Evolutionary conservation across 371 early-diverging fungal species (phyloP).

Genomic region (Rhizopus arrhizus): DNA sequence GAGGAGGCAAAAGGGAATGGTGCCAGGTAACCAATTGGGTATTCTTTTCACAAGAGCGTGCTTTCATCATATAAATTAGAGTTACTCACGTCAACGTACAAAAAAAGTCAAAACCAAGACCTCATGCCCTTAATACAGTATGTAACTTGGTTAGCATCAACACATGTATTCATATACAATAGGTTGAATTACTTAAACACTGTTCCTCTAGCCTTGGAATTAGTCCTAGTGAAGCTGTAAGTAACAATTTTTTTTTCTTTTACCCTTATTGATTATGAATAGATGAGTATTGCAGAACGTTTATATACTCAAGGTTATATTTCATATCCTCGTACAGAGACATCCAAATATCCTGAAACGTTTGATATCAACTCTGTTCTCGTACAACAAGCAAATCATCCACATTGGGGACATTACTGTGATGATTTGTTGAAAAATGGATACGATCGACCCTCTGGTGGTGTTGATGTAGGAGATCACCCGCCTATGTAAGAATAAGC

Average conservation of each 20-base stretch:
- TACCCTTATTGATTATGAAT: neutral
- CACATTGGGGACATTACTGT: slow-evolving; percentile 47
- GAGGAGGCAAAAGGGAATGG: slow-evolving; percentile 27
- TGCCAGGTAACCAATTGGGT: slow-evolving; percentile 31
- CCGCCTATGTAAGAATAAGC: slow-evolving; percentile 41
- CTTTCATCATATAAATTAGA: slow-evolving; percentile 17
- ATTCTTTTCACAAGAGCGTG: neutral
- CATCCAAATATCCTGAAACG: slow-evolving; percentile 60
- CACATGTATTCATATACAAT: neutral
- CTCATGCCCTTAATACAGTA: slow-evolving; percentile 58
- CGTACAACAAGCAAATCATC: slow-evolving; percentile 40
- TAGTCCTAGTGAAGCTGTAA: slow-evolving; percentile 53
- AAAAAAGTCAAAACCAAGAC: slow-evolving; percentile 43
- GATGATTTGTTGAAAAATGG: slow-evolving; percentile 35
- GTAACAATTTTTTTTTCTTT: neutral
- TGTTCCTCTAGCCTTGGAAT: slow-evolving; percentile 52
- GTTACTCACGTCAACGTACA: slow-evolving; percentile 38
- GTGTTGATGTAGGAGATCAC: slow-evolving; percentile 56
- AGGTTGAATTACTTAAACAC: slow-evolving; percentile 54
- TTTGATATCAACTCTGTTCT: slow-evolving; percentile 60
- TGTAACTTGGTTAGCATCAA: neutral
- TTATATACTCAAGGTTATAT: slow-evolving; percentile 67
- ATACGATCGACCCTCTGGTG: slow-evolving; percentile 48
- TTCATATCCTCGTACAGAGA: slow-evolving; percentile 78
- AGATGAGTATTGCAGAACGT: slow-evolving; percentile 60